Conservation (phyloP, 352 stramenopile genomes). For the Peronosclerospora sorghi region DNA sequence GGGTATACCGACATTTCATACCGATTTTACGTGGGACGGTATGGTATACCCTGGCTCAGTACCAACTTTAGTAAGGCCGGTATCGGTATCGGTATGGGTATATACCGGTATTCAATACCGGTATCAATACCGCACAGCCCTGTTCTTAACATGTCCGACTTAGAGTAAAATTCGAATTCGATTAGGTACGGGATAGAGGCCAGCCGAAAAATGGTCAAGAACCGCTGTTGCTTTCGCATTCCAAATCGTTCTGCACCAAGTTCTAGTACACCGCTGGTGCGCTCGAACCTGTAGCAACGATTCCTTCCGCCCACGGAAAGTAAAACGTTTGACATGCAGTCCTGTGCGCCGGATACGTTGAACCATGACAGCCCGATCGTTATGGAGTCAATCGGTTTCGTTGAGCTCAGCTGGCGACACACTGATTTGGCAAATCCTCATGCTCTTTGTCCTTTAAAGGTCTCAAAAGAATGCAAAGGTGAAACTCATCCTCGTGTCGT, state of each 20-base stretch:
- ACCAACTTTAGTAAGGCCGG: too few relatives aligned
- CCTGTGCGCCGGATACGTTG: slow-evolving; percentile 45
- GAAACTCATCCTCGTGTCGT: slow-evolving; percentile 61
- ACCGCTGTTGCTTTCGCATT: slow-evolving; percentile 50
- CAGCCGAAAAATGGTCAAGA: slow-evolving; percentile 79
- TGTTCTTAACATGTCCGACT: too few relatives aligned
- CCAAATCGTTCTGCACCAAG: slow-evolving; percentile 50
- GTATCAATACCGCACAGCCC: too few relatives aligned
- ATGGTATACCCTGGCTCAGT: too few relatives aligned
- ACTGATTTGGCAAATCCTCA: slow-evolving; percentile 20
- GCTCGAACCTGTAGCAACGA: slow-evolving; percentile 71
- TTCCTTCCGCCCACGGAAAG: slow-evolving; percentile 64
- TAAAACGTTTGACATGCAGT: slow-evolving; percentile 57
- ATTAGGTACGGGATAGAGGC: too few relatives aligned
- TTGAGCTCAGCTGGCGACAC: slow-evolving; percentile 4
- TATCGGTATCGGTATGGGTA: too few relatives aligned
- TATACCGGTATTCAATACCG: too few relatives aligned
- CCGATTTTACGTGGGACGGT: too few relatives aligned
- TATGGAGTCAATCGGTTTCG: slow-evolving; percentile 4
- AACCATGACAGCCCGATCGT: slow-evolving; percentile 31
- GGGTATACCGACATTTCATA: too few relatives aligned
- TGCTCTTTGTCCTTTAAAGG: slow-evolving; percentile 56
- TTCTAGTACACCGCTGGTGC: slow-evolving; percentile 50
- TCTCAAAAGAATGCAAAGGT: slow-evolving; percentile 80
- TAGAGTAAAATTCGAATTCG: too few relatives aligned